phyloP scores from a whole-genome alignment of 78 protist species.

The Mantamonas sphyraenae region DNA sequence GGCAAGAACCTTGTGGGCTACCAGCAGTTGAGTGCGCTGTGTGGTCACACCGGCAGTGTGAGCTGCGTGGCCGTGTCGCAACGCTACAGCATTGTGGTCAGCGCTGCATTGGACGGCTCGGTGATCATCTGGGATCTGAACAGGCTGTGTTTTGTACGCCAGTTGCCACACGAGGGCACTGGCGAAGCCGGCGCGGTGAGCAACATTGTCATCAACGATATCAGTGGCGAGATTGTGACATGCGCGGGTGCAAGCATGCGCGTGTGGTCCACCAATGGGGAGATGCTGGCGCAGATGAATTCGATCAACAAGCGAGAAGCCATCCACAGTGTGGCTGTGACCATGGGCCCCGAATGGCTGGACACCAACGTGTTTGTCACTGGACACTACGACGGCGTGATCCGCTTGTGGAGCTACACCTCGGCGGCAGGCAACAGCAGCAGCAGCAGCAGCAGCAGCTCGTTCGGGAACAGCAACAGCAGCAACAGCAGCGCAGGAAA shows the following conservation, averaged over 20 bases:
- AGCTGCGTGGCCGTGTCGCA: slow-evolving; percentile 33
- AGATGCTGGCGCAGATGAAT: background rate
- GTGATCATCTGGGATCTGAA: slow-evolving; percentile 70
- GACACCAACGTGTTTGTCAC: background rate
- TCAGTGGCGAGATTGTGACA: background rate
- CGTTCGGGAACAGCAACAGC: too few relatives aligned
- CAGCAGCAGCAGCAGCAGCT: too few relatives aligned
- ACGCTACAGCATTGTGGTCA: slow-evolving; percentile 28
- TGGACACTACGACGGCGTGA: slow-evolving; percentile 1
- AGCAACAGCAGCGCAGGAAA: too few relatives aligned
- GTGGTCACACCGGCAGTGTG: slow-evolving; percentile 52
- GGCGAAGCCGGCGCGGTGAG: background rate
- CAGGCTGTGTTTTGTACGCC: slow-evolving; percentile 28
- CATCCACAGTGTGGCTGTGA: background rate
- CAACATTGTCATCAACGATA: background rate
- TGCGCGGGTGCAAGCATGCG: background rate
- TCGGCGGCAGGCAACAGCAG: too few relatives aligned
- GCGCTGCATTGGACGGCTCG: slow-evolving; percentile 45
- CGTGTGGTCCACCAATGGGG: background rate
- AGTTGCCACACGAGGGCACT: background rate
- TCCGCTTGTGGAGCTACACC: slow-evolving; percentile 8
- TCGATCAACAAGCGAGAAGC: background rate
- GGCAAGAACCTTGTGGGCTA: background rate
- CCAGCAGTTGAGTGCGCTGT: slow-evolving; percentile 12
- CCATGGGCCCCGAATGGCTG: background rate